Conservation (phyloP, 495 filamentous ascomycete genomes). For the Hypomontagnella submonticulosa region DNA sequence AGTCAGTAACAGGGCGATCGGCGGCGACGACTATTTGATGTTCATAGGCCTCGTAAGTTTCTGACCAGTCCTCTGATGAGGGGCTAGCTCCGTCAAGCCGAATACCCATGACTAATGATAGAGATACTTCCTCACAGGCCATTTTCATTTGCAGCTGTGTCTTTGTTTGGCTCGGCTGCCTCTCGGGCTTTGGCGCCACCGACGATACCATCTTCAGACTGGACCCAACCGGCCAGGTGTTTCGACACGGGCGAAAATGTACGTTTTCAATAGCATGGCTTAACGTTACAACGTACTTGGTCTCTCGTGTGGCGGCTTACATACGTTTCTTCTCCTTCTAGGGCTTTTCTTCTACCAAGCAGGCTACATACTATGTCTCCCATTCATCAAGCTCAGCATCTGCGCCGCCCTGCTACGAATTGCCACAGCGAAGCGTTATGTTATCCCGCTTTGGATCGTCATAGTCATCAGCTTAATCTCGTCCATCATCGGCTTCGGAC, state of each 20-base stretch:
- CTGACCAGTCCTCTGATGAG: too few species aligned
- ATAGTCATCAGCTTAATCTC: constrained; percentile 18
- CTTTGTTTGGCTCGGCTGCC: constrained; percentile 2
- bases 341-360: constrained; percentile 23
- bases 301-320: not conserved
- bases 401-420: constrained; percentile 37
- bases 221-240: constrained; percentile 8
- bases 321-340: constrained; percentile 1
- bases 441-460: constrained; percentile 26
- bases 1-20: constrained; percentile 20
- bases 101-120: not conserved
- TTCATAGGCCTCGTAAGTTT: constrained; percentile 25
- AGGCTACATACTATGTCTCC: constrained; percentile 15
- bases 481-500: constrained; percentile 7
- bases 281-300: not conserved
- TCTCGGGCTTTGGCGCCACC: constrained; percentile 22
- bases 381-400: constrained; percentile 35
- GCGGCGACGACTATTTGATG: constrained; percentile 31
- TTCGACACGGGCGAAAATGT: constrained; percentile 20
- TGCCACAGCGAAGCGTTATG: constrained; percentile 23
- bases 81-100: not conserved
- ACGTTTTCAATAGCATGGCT: not conserved
- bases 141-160: constrained; percentile 16
- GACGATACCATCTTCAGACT: constrained; percentile 12
- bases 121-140: not conserved